Base-by-base conservation (phyloP, 2,329 filamentous ascomycete genomes). In the Ophiocordyceps camponoti-rufipedis region DNA sequence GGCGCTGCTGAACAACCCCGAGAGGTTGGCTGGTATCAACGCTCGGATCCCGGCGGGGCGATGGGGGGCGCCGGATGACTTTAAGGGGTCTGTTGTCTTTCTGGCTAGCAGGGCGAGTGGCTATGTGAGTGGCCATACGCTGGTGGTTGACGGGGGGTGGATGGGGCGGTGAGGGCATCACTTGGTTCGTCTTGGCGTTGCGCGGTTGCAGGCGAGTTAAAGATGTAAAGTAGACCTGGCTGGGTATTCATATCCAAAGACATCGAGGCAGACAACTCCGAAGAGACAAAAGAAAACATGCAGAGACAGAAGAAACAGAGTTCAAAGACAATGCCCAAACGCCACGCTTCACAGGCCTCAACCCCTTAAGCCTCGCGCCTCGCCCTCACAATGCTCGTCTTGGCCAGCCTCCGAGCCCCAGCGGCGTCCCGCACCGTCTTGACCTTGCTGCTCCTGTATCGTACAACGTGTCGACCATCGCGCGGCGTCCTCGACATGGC, bases 131-230 rank as follows among this genome's bases (percentile, higher is more conserved):
- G 87, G 87, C 0, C 84, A 94, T 62, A 69, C 86, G 5, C 58
- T 94, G 53, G 80, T 83, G 28, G 84, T 94, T 42, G 88, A 94
- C 62, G 87, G 87, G 8, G 87, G 87, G 11, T 94, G 85, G 86
- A 93, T 94, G 86, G 86, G 84, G 1, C 70, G 85, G 68, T 93
- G 68, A 53, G 44, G 23, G 23, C 23, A 23, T 23, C 23, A 23
- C 23, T 23, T 23, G 23, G 5, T 23, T 23, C 23, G 23, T 9
- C n/a, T 38, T 16, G n/a, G 10, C 13, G 3, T 3, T 23, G 23
- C 5, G 23, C 23, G 23, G 5, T 23, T 23, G 23, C 23, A 5
- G 23, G 23, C 23, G 23, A 23, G 23, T 23, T 23, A 23, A 5
- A 23, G 23, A 23, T 23, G 23, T 23, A 23, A 5, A 3, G 23